A percentile compares a stretch with the other conserved stretches of the same genome.
Evolutionary conservation across 192 early-diverging fungal species (phyloP).

Genomic region (Gaertneriomyces sp.): DNA sequence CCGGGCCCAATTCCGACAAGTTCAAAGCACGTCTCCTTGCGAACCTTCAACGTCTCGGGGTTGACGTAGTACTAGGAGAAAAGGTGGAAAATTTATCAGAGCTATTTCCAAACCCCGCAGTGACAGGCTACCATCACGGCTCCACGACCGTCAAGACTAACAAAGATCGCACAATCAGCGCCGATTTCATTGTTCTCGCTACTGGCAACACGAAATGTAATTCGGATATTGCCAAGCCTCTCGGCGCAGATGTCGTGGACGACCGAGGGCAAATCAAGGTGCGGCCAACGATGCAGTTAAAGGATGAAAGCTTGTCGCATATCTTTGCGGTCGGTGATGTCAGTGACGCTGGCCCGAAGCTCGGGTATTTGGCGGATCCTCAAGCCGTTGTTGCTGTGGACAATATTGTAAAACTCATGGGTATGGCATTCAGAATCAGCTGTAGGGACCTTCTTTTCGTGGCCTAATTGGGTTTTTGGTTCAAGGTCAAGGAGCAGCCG

Average conservation of each 20-base stretch:
- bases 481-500: background rate
- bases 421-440: background rate
- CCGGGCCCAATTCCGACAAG: slow-evolving; percentile 7
- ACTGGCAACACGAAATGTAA: slow-evolving; percentile 71
- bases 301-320: slow-evolving; percentile 49
- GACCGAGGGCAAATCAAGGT: slow-evolving; percentile 59
- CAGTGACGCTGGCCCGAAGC: slow-evolving; percentile 37
- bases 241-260: slow-evolving; percentile 52
- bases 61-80: slow-evolving; percentile 52
- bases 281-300: slow-evolving; percentile 68
- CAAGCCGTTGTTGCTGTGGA: slow-evolving; percentile 22
- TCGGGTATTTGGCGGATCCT: slow-evolving; percentile 9
- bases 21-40: slow-evolving; percentile 18
- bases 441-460: background rate
- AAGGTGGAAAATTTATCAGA: slow-evolving; percentile 37
- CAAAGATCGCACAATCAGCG: slow-evolving; percentile 41
- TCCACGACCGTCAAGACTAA: slow-evolving; percentile 40
- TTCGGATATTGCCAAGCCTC: slow-evolving; percentile 54
- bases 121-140: slow-evolving; percentile 7
- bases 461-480: background rate
- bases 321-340: slow-evolving; percentile 79
- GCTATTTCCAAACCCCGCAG: slow-evolving; percentile 31
- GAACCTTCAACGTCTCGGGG: slow-evolving; percentile 32
- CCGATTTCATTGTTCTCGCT: slow-evolving; percentile 65
- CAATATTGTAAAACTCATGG: slow-evolving; percentile 33